Percentiles rank a stretch among this genome's conserved stretches.
phyloP scores from a whole-genome alignment of 306 rosid genomes.

The Carpinus viminea region DNA sequence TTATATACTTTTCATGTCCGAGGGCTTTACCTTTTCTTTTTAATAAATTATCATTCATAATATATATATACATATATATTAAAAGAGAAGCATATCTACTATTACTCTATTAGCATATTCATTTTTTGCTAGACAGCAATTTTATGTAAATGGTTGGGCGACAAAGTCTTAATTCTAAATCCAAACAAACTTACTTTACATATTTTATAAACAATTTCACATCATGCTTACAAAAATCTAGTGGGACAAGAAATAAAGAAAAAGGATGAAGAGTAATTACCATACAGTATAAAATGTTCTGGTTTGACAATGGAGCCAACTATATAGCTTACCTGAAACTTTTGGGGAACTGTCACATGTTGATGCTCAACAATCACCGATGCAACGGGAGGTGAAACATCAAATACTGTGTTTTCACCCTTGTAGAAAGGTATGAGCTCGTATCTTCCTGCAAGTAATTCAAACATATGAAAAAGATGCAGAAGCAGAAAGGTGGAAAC shows the following conservation, averaged over 20 bases:
- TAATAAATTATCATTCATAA: too few relatives aligned
- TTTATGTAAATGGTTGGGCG: background rate
- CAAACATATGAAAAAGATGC: conserved; percentile 4
- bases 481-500: background rate
- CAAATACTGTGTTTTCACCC: conserved; percentile 97
- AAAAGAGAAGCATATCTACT: too few relatives aligned
- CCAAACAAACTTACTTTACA: background rate
- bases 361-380: conserved; percentile 75
- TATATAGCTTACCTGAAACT: conserved; percentile 74
- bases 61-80: too few relatives aligned
- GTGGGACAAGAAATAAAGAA: conserved; percentile 4
- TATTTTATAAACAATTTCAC: background rate
- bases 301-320: conserved; percentile 16
- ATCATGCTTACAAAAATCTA: conserved; percentile 13
- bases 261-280: background rate
- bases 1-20: too few relatives aligned
- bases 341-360: conserved; percentile 72
- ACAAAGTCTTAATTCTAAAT: background rate
- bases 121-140: background rate
- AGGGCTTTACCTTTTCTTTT: too few relatives aligned
- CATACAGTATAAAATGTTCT: background rate
- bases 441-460: conserved; percentile 64
- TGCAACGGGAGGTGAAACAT: conserved; percentile 81
- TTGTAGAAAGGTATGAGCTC: conserved; percentile 91
- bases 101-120: background rate